Evolutionary conservation across 306 rosid species (phyloP), one percentile per base, ranked within the genome.

Genomic region (Castanea crenata): DNA sequence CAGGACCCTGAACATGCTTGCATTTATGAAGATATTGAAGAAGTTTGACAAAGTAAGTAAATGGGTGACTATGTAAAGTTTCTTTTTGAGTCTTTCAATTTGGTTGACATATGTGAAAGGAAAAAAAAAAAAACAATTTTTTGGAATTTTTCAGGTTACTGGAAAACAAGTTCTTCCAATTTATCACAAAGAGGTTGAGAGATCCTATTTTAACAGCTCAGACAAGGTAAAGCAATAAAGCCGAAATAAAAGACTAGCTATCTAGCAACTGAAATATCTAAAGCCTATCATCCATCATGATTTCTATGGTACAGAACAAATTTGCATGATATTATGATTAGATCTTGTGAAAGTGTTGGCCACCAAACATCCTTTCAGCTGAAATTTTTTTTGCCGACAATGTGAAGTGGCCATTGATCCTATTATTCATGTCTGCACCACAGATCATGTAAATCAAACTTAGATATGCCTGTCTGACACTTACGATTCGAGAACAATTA

Each of bases 1-100:
- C 89, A 95, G 99, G 98, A 90, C 87, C 90, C 86, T 96, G 88
- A 96, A 96, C 85, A 77, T 93, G 89, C 98, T 91, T 79, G 99
- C 98, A 73, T 93, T 96, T 76, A 79, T 89, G 52, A 96, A 96
- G 92, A 96, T 96, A 67, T 81, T 96, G 82, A 96, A 96, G 92
- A 96, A 96, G 87, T 93, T 93, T 79, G 99, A 91, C 89, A 96
- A 96, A 90, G 99, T 90, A 83, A 89, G 88, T 76, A 76, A 31
- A 80, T 73, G 55, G n/a, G 4, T 64, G 80, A 76, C 79, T 73
- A 49, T 64, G 63, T 71, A 55, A 61, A 15, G 75, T 78, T n/a
- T 55, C 52, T 71, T 76, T 76, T 69, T 41, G 64, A 75, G 32
- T 49, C 63, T 63, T 32, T 31, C 65, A 68, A 55, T 69, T 78